These are phyloP conservation scores for Laguncularia racemosa DNA, from an alignment of 345 rosid genomes.

Conservation along the genomic window DNA sequence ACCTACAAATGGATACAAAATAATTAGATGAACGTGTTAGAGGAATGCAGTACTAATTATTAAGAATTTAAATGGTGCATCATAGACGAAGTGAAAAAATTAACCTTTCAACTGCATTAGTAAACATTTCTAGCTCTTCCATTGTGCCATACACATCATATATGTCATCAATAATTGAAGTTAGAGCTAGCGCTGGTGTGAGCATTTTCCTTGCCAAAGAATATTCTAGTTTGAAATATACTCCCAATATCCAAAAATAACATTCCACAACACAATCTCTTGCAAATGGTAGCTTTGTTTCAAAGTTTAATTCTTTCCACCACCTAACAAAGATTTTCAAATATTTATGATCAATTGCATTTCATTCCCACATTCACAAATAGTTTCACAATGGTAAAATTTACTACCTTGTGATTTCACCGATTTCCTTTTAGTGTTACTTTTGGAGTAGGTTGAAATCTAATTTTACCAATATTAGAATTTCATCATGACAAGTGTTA, in stretches of 20 bases:
- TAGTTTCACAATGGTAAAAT: no score
- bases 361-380: no score
- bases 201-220: neutral
- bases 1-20: no score
- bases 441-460: conserved; percentile 12
- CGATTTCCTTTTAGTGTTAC: conserved; percentile 7
- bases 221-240: conserved; percentile 8
- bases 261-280: conserved; percentile 15
- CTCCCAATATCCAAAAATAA: conserved; percentile 5
- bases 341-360: neutral
- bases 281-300: neutral
- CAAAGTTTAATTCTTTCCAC: conserved; percentile 8
- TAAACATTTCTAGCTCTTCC: neutral
- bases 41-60: neutral
- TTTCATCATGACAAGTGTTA: neutral
- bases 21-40: neutral
- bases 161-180: neutral
- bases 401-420: neutral
- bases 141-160: neutral
- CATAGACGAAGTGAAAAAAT: neutral
- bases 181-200: neutral
- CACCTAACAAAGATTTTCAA: conserved; percentile 7
- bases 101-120: conserved; percentile 1
- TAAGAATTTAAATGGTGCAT: neutral
- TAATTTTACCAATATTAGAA: conserved; percentile 7